phyloP scores from a whole-genome alignment of 257 asterid species.

The Solanum commersonii region DNA sequence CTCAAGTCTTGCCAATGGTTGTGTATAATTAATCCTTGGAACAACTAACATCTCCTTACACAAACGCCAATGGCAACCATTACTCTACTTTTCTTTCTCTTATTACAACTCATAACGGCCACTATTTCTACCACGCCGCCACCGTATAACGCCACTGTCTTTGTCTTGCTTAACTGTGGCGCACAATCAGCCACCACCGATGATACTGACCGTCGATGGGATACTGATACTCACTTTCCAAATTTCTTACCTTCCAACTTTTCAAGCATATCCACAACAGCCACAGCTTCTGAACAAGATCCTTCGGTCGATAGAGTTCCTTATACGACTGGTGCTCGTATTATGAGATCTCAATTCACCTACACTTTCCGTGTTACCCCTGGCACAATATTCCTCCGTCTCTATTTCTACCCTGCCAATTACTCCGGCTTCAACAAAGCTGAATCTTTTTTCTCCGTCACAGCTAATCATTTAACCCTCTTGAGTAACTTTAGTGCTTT shows the following conservation, averaged over 20 bases:
- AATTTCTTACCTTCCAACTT: constrained; percentile 17
- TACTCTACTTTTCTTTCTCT: constrained; percentile 5
- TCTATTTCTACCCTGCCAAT: constrained; percentile 28
- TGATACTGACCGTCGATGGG: constrained; percentile 27
- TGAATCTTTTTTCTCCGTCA: constrained; percentile 19
- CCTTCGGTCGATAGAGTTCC: constrained; percentile 18
- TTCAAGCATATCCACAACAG: constrained; percentile 9
- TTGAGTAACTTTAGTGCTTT: constrained; percentile 35
- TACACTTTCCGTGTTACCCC: constrained; percentile 28
- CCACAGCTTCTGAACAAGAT: neutral
- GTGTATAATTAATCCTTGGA: neutral
- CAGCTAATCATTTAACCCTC: constrained; percentile 26
- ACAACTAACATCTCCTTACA: neutral
- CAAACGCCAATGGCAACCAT: constrained; percentile 5
- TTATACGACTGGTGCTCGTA: constrained; percentile 24
- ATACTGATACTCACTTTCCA: constrained; percentile 13
- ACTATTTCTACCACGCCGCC: neutral
- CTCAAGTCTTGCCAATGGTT: neutral
- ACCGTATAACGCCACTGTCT: constrained; percentile 18
- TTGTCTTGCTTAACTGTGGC: constrained; percentile 52
- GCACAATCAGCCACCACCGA: neutral
- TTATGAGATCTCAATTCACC: constrained; percentile 27
- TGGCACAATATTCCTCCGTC: constrained; percentile 49
- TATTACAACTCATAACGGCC: neutral
- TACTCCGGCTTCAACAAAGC: constrained; percentile 13